Evolutionary conservation across 768 basidiomycete species (phyloP), one percentile per base, ranked within the genome.

Genomic region (Macrocybe gigantea): DNA sequence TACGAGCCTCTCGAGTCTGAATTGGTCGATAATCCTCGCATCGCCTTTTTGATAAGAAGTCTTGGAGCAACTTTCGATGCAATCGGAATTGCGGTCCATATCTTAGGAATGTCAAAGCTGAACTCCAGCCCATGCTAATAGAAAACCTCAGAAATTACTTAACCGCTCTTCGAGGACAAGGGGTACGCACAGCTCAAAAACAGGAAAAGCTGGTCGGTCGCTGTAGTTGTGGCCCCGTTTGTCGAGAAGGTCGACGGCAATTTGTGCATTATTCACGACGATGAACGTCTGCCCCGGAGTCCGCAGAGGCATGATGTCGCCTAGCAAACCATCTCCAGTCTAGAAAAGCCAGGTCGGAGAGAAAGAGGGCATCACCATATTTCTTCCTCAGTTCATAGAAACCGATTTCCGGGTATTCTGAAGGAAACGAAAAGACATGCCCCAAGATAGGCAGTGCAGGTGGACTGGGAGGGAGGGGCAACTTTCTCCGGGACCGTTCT

Each of bases 161-260:
- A 15, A 36, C 38, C 7, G 40, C 14, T 22, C 22, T n/a, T 12
- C 5, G 9, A 22, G 15, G 6, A 52, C 55, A 8, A 56, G 32
- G 39, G 46, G 13, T 10, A 46, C 32, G 15, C 13, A 38, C 10
- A 51, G 41, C 41, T 64, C 60, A 42, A 48, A 45, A 11, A 63
- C 44, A 33, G 64, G 50, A 22, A 62, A 51, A 33, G 31, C 30
- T 12, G 65, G 62, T 13, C 66, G 57, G 41, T 63, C 62, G 22
- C 58, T 61, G 48, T 74, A 76, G 15, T 67, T 70, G 11, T 54
- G 39, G 13, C 66, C 64, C 33, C 70, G 56, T 40, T 64, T 71
- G 33, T 75, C 73, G 12, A 74, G 60, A 12, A 76, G 63, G 7
- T 76, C 75, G 10, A 51, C 52, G 1, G 67, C 69, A 7, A 66